phyloP scores from a whole-genome alignment of 2,329 filamentous ascomycete genomes.

The Aspergillus caelatus region DNA sequence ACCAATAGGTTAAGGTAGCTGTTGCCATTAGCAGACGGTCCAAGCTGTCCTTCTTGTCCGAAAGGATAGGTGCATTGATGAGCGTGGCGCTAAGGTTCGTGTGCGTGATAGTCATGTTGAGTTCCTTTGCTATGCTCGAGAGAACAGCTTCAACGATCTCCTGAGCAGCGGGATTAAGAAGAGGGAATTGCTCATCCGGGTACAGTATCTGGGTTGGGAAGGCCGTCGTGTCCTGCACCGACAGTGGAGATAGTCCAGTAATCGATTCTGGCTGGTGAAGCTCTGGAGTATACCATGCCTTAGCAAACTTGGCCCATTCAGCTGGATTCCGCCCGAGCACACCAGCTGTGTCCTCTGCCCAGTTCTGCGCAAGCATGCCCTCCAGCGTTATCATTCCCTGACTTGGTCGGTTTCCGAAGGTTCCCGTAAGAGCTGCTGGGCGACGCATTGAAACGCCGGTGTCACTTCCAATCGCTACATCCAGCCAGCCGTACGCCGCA shows the following conservation, averaged over 20 bases:
- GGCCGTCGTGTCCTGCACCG: neutral
- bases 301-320: slow-evolving; percentile 17
- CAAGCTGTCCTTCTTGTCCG: slow-evolving; percentile 6
- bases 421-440: slow-evolving; percentile 47
- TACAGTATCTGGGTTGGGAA: slow-evolving; percentile 23
- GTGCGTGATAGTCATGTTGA: slow-evolving; percentile 30
- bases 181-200: slow-evolving; percentile 22
- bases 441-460: slow-evolving; percentile 53
- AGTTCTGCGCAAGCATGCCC: slow-evolving; percentile 46
- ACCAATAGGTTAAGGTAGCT: slow-evolving; percentile 6
- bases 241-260: slow-evolving; percentile 7
- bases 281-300: slow-evolving; percentile 15
- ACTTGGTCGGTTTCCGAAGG: slow-evolving; percentile 52
- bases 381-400: slow-evolving; percentile 45
- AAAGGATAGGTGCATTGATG: slow-evolving; percentile 9
- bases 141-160: slow-evolving; percentile 10
- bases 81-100: slow-evolving; percentile 22
- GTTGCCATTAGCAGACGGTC: slow-evolving; percentile 5
- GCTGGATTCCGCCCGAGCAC: slow-evolving; percentile 39
- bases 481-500: slow-evolving; percentile 46
- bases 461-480: slow-evolving; percentile 42
- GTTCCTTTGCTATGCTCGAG: slow-evolving; percentile 16
- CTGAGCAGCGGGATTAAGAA: slow-evolving; percentile 23
- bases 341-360: slow-evolving; percentile 47
- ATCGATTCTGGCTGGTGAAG: slow-evolving; percentile 12